Base-by-base conservation (phyloP, 495 filamentous ascomycete species). In the Penicillium riverlandense region DNA sequence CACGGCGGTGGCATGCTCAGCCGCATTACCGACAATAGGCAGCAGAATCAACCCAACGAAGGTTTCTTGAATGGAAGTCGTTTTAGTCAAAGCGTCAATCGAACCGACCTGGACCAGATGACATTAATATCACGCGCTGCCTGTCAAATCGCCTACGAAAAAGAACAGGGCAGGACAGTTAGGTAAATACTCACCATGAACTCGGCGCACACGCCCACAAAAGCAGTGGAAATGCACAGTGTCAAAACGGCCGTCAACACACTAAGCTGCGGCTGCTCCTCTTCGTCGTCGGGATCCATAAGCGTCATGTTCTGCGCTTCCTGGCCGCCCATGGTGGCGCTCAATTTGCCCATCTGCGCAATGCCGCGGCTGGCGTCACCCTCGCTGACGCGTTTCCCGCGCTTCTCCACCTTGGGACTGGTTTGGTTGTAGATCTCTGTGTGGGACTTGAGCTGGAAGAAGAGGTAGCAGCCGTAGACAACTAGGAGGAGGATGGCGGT, bases 21-120 rank as follows among this genome's bases (percentile, higher is more conserved):
- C 88, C 5, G 87, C 88, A 56, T 94, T 92, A 35, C 88, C 88
- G 28, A 92, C 88, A 48, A 94, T 90, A n/a, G 88, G 88, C 3
- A 92, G 72, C 4, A 92, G 77, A 48, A 94, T 90, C 49, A 94
- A 65, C 37, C 88, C 86, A 40, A 92, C 83, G 52, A 92, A 94
- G 16, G 86, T 88, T 37, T 82, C 70, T 11, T 79, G 82, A 38
- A 92, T 71, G 8, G 49, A 49, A 10, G 75, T 74, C 0, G 57
- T 45, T 1, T 61, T 55, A 0, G 87, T 86, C 35, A 96, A 63
- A 28, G 79, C 74, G 45, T 81, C 68, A 64, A 96, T 95, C 35
- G 81, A 79, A 44, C 79, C 70, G 14, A 95, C 66, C 64, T 65
- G 36, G 6, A 16, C n/a, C 41, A 29, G 4, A 34, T 22, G 2